These are phyloP conservation scores for Kazachstania sp. DNA, from an alignment of 1,139 yeast species.

Conservation along the genomic window DNA sequence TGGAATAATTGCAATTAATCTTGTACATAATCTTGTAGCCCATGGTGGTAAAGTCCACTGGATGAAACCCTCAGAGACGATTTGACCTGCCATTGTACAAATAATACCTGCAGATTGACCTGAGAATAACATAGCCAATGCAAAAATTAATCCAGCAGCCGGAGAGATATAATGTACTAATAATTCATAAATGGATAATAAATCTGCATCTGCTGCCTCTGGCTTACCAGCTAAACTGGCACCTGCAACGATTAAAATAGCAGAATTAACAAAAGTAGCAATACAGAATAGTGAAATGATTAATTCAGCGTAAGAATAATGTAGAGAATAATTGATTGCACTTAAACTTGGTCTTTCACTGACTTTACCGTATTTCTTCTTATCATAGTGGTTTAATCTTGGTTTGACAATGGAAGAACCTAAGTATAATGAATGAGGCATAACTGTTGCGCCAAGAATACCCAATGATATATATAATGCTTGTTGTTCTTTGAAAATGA, in stretches of 20 bases:
- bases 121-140: conserved; percentile 83
- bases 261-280: conserved; percentile 78
- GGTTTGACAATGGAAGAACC: conserved; percentile 94
- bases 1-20: conserved; percentile 81
- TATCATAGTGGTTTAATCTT: conserved; percentile 72
- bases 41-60: conserved; percentile 84
- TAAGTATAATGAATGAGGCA: conserved; percentile 91
- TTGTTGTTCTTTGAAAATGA: conserved; percentile 64
- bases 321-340: conserved; percentile 63
- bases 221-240: conserved; percentile 61
- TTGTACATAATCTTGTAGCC: conserved; percentile 70
- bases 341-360: conserved; percentile 49
- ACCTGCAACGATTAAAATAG: conserved; percentile 79
- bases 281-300: conserved; percentile 67
- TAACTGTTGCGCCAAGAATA: conserved; percentile 90
- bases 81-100: conserved; percentile 95
- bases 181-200: conserved; percentile 74
- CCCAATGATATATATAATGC: conserved; percentile 86
- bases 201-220: conserved; percentile 77
- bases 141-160: conserved; percentile 90
- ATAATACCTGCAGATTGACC: conserved; percentile 98
- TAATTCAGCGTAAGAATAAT: conserved; percentile 66
- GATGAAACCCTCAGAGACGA: conserved; percentile 90
- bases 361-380: conserved; percentile 38
- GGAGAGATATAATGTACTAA: conserved; percentile 66